A percentile compares a stretch with the other conserved stretches of the same genome.
phyloP scores from a whole-genome alignment of 2,329 filamentous ascomycete genomes.

The Pyrenophora tritici-repentis region DNA sequence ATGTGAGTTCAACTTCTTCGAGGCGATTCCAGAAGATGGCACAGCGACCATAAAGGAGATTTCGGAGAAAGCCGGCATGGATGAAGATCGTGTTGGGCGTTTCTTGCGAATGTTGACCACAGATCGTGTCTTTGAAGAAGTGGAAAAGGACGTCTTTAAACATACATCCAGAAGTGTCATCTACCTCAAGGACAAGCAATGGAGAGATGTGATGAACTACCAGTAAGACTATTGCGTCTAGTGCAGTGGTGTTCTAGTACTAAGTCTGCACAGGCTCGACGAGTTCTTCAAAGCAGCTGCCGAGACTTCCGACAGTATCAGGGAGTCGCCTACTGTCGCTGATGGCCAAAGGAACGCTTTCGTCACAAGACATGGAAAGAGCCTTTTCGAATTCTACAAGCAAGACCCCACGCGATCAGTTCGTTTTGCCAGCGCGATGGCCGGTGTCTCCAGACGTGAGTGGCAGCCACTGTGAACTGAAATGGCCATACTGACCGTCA shows the following conservation, averaged over 20 bases:
- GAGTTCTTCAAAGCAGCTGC: conserved; percentile 38
- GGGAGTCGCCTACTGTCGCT: conserved; percentile 7
- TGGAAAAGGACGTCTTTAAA: conserved; percentile 19
- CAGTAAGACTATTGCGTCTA: conserved; percentile 9
- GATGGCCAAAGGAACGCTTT: conserved; percentile 27
- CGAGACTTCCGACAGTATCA: conserved; percentile 18
- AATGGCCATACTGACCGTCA: not conserved
- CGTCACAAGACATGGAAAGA: conserved; percentile 23
- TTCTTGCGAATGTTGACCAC: conserved; percentile 22
- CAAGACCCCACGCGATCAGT: conserved; percentile 28
- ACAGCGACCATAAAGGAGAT: conserved; percentile 13
- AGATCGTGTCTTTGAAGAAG: conserved; percentile 24
- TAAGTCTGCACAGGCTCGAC: conserved; percentile 22
- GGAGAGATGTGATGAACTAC: conserved; percentile 19
- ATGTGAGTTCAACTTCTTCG: conserved; percentile 24
- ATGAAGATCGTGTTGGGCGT: conserved; percentile 19
- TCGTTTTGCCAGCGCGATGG: conserved; percentile 41
- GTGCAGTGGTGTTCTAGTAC: not conserved
- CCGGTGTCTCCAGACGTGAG: conserved; percentile 25
- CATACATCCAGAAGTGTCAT: conserved; percentile 25
- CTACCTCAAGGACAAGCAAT: conserved; percentile 19
- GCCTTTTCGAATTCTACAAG: conserved; percentile 36
- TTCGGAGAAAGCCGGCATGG: conserved; percentile 19
- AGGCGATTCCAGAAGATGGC: conserved; percentile 16
- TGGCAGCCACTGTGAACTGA: not conserved